Evolutionary conservation across 257 asterid genomes (phyloP), one percentile per base, ranked within the genome.

Genomic region (Solanum piurae): DNA sequence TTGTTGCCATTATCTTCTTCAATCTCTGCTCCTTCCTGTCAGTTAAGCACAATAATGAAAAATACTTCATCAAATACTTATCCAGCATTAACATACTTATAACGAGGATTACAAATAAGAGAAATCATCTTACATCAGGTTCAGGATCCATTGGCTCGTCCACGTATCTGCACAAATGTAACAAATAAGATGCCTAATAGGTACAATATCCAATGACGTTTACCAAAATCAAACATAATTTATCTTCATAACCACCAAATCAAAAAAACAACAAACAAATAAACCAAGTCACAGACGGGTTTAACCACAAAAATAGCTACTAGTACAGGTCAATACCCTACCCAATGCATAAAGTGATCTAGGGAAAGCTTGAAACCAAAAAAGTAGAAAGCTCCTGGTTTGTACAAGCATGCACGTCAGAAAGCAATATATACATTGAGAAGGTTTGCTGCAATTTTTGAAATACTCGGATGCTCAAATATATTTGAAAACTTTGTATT

Each of bases 71-170:
- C 18, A 34, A 12, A 74, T 27, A 79, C 85, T 14, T 16, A 14
- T 42, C 27, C 33, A 68, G n/a, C 21, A n/a, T 25, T 21, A 13
- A 11, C 40, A 44, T 52, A 85, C 6, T 74, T 16, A 37, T 2
- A 68, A n/a, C 42, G 12, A 86, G 6, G 34, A 27, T 5, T 73
- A 12, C 7, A 75, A 83, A 69, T 21, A 13, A 13, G 86, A 42
- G 46, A 71, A 49, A 21, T 9, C 75, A 11, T 18, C 95, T 94
- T 89, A 96, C 99, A 33, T 96, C 99, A 27, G 87, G 91, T 87
- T 96, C 98, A 13, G 97, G 98, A 33, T 96, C 99, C 86, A 94
- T 33, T 0, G 98, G 98, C 91, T 95, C 98, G 76, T 96, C 99
- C 90, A 92, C 94, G 34, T 96, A 96, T 82, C 98, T 96, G 58